Base-by-base conservation (phyloP, 1,284 basidiomycete genomes). In the Ustilago loliicola region DNA sequence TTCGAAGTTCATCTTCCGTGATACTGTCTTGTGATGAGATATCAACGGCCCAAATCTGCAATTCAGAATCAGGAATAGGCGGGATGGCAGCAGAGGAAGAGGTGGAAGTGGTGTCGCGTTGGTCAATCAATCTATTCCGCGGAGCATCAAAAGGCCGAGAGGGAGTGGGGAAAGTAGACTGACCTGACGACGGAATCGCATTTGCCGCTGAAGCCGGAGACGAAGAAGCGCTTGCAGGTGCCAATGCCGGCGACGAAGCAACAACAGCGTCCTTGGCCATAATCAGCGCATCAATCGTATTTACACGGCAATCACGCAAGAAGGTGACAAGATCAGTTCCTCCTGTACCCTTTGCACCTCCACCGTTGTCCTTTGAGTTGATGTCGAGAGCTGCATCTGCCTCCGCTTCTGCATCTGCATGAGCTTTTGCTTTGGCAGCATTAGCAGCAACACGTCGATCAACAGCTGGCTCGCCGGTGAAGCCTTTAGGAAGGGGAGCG, bases 281-380 rank as follows among this genome's bases (percentile, higher is more conserved):
- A 50, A 84, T 70, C 53, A 85, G 67, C 0, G 83, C 75, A 40
- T 80, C 70, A 36, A 74, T 66, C 23, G 83, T 85, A 42, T 84
- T 85, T 50, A 73, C 70, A 7, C 83, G 60, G 64, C 83, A 84
- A 42, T 77, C 80, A 27, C 80, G 67, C 27, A 85, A 62, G 63
- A 85, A 85, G 3, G 61, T 60, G 19, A 85, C 81, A 10, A 85
- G 67, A 30, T 80, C 79, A n/a, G 83, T 85, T 6, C 83, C 83
- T 8, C 83, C 83, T 5, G 83, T 85, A 9, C 83, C 83, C 61
- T 81, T 81, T 21, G 75, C 72, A 5, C 70, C 77, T 40, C 63
- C 72, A 17, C 60, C 64, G 25, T 65, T 59, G 47, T 70, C 72
- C 32, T 62, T 61, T 11, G 63, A 63, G 42, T 61, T 60, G 42